Conservation (phyloP, 2,329 filamentous ascomycete genomes). For the Lasiodiplodia hormozganensis region DNA sequence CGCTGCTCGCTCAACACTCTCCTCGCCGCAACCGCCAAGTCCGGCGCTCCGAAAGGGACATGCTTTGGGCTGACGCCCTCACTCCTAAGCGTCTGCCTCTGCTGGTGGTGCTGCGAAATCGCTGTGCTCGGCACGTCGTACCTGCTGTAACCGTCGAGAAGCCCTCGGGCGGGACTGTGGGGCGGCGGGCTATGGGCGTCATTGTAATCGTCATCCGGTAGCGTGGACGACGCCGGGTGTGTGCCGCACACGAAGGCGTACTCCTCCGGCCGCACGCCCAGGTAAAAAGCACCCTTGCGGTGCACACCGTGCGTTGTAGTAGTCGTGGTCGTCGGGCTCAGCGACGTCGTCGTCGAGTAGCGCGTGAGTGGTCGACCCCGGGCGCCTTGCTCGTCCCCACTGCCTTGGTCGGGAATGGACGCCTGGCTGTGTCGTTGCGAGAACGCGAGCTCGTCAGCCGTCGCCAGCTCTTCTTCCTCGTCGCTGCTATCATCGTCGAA, state of each 20-base stretch:
- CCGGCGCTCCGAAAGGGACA: constrained; percentile 12
- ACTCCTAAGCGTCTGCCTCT: constrained; percentile 3
- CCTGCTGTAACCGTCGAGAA: neutral
- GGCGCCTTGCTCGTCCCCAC: too few relatives aligned
- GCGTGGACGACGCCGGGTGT: neutral
- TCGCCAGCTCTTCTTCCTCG: neutral
- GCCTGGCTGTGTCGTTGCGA: constrained; percentile 15
- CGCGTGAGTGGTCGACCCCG: neutral
- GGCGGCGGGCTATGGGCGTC: neutral
- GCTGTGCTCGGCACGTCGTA: neutral
- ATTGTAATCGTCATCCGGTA: neutral
- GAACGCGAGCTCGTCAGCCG: constrained; percentile 20
- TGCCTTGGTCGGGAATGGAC: neutral
- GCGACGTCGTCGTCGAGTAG: neutral
- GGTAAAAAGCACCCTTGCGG: constrained; percentile 11
- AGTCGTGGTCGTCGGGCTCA: neutral
- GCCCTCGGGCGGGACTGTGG: neutral
- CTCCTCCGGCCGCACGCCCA: constrained; percentile 12
- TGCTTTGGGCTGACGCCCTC: constrained; percentile 2
- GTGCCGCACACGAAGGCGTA: constrained; percentile 23
- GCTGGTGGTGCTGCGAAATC: neutral
- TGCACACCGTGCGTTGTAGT: neutral
- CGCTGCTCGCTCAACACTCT: constrained; percentile 4
- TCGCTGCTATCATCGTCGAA: constrained; percentile 41
- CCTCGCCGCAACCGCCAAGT: constrained; percentile 16